Percentiles rank a stretch among this genome's conserved stretches.
Conservation (phyloP, 2,329 filamentous ascomycete species). For the Xylaria multiplex region DNA sequence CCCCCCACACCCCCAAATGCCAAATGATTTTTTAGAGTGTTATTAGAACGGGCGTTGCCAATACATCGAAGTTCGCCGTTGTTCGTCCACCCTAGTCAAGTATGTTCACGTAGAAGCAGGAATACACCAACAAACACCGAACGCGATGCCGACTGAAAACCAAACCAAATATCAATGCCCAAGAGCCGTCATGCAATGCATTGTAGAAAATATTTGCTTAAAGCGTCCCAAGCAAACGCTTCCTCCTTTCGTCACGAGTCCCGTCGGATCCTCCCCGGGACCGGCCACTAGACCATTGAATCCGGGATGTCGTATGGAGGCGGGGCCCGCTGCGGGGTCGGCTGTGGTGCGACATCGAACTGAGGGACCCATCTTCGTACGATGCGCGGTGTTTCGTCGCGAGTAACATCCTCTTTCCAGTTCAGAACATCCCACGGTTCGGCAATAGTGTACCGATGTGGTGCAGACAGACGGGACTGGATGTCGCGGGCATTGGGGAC, state of each 20-base stretch:
- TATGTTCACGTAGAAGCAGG: slow-evolving; percentile 43
- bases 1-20: slow-evolving; percentile 6
- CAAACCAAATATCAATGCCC: slow-evolving; percentile 42
- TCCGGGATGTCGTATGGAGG: slow-evolving; percentile 39
- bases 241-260: slow-evolving; percentile 43
- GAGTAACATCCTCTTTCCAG: slow-evolving; percentile 59
- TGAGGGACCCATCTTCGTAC: slow-evolving; percentile 58
- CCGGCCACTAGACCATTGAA: slow-evolving; percentile 47
- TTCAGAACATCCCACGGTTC: slow-evolving; percentile 60
- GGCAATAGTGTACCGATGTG: slow-evolving; percentile 53
- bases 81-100: slow-evolving; percentile 34
- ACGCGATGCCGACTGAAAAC: slow-evolving; percentile 49
- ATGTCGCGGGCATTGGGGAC: slow-evolving; percentile 52
- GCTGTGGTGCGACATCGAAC: slow-evolving; percentile 41
- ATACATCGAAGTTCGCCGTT: slow-evolving; percentile 20
- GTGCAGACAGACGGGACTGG: slow-evolving; percentile 49
- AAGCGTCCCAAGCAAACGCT: slow-evolving; percentile 35
- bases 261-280: slow-evolving; percentile 31
- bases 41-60: slow-evolving; percentile 7
- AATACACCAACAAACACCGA: slow-evolving; percentile 48
- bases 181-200: slow-evolving; percentile 44
- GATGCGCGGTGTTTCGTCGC: slow-evolving; percentile 55
- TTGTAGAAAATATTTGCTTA: slow-evolving; percentile 36
- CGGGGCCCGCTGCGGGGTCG: slow-evolving; percentile 34
- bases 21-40: slow-evolving; percentile 25